Conservation (phyloP, 306 rosid genomes). For the Prunus mume region DNA sequence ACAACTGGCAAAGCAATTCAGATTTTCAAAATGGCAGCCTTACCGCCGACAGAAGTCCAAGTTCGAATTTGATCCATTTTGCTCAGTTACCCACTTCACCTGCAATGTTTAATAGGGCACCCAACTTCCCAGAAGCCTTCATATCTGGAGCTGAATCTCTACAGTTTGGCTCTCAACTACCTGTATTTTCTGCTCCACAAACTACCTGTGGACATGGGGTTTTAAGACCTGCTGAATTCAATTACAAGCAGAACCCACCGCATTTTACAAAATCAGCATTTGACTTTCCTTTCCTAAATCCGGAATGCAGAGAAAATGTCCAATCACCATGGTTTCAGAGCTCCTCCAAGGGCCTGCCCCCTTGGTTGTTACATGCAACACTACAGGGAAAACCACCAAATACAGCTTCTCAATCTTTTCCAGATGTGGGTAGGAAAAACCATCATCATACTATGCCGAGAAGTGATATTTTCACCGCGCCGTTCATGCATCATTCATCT, state of each 20-base stretch:
- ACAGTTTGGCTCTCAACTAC: slow-evolving; percentile 42
- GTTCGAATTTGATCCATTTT: slow-evolving; percentile 38
- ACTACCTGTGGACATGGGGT: slow-evolving; percentile 29
- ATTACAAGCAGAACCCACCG: slow-evolving; percentile 43
- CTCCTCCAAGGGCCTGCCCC: slow-evolving; percentile 43
- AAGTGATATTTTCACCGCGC: slow-evolving; percentile 34
- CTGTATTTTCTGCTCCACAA: slow-evolving; percentile 35
- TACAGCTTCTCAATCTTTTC: slow-evolving; percentile 40
- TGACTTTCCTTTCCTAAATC: slow-evolving; percentile 68
- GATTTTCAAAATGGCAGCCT: slow-evolving; percentile 39
- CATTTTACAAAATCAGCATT: slow-evolving; percentile 44
- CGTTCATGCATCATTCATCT: slow-evolving; percentile 39
- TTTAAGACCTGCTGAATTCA: slow-evolving; percentile 44
- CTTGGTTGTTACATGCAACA: slow-evolving; percentile 56
- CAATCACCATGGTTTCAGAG: slow-evolving; percentile 52
- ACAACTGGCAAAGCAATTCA: slow-evolving; percentile 37
- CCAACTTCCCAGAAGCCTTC: slow-evolving; percentile 42
- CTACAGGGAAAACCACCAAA: slow-evolving; percentile 42
- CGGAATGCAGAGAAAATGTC: slow-evolving; percentile 44
- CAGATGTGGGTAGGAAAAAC: slow-evolving; percentile 31
- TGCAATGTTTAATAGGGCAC: slow-evolving; percentile 36
- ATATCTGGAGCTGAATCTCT: slow-evolving; percentile 51
- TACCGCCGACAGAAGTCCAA: slow-evolving; percentile 33
- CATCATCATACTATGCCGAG: slow-evolving; percentile 50
- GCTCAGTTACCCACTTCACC: slow-evolving; percentile 40